Evolutionary conservation across 1,139 yeast species (phyloP).

Genomic region (Lodderomyces parapsilosis): DNA sequence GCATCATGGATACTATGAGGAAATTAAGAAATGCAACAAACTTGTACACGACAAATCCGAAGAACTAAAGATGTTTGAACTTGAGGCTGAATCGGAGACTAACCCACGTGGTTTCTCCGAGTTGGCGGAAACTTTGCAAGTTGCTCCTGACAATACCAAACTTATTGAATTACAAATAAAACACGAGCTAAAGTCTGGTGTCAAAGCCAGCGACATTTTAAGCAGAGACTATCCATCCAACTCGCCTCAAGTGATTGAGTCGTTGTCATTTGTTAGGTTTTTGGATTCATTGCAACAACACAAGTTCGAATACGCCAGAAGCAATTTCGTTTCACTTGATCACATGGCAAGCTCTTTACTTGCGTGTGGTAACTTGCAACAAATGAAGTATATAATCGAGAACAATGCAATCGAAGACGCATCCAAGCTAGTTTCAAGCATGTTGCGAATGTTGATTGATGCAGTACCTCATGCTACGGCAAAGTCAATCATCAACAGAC

Average conservation of each 20-base stretch:
- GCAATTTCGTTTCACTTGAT: slow-evolving; percentile 11
- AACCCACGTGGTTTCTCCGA: background rate
- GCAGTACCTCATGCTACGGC: slow-evolving; percentile 2
- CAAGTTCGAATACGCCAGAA: background rate
- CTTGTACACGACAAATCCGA: background rate
- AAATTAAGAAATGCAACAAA: background rate
- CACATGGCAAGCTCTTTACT: slow-evolving; percentile 11
- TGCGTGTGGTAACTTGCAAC: slow-evolving; percentile 12
- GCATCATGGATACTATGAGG: background rate
- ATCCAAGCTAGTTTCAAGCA: slow-evolving; percentile 6
- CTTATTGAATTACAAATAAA: slow-evolving; percentile 22
- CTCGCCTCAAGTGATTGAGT: slow-evolving; percentile 15
- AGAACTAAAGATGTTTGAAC: slow-evolving; percentile 4
- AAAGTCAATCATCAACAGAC: slow-evolving; percentile 8
- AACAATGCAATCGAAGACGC: slow-evolving; percentile 11
- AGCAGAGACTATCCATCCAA: slow-evolving; percentile 15
- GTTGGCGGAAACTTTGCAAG: background rate
- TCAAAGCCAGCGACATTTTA: slow-evolving; percentile 12
- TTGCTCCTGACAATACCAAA: slow-evolving; percentile 1
- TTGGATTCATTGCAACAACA: slow-evolving; percentile 17
- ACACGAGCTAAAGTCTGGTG: slow-evolving; percentile 19
- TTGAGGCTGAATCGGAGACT: slow-evolving; percentile 13
- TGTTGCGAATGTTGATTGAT: slow-evolving; percentile 5
- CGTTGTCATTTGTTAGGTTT: slow-evolving; percentile 22
- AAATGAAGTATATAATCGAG: slow-evolving; percentile 19